A percentile compares a stretch with the other conserved stretches of the same genome.
Conservation (phyloP, 768 basidiomycete species). For the Epithele typhae region DNA sequence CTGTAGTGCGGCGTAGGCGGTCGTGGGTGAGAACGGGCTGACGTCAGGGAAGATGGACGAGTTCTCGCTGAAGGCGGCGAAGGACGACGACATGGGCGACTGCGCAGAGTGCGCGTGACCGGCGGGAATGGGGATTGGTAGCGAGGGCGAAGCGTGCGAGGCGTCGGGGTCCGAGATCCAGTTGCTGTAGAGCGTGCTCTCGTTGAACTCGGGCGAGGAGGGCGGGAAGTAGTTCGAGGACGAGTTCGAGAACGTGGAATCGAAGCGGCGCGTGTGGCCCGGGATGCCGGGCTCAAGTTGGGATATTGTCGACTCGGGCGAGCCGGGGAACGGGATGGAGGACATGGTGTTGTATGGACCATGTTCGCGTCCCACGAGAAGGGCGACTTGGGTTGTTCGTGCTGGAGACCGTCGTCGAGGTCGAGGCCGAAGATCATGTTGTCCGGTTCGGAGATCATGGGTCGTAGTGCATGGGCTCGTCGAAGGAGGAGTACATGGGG, state of each 20-base stretch:
- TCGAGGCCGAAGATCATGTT: slow-evolving; percentile 60
- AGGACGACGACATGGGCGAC: slow-evolving; percentile 36
- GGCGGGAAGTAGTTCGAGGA: slow-evolving; percentile 32
- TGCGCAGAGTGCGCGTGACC: slow-evolving; percentile 19
- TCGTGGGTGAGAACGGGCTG: slow-evolving; percentile 52
- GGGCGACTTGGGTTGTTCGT: slow-evolving; percentile 22
- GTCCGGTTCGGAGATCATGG: slow-evolving; percentile 37
- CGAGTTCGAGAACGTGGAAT: slow-evolving; percentile 19
- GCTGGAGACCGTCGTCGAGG: slow-evolving; percentile 41
- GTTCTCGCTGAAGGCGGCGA: slow-evolving; percentile 44
- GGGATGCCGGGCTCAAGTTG: slow-evolving; percentile 40
- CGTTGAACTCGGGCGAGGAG: slow-evolving; percentile 36
- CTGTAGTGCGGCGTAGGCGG: slow-evolving; percentile 53
- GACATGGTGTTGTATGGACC: slow-evolving; percentile 30
- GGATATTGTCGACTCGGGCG: slow-evolving; percentile 36
- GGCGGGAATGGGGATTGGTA: slow-evolving; percentile 57
- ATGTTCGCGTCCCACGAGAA: slow-evolving; percentile 35
- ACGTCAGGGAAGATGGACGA: slow-evolving; percentile 43
- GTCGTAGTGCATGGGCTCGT: slow-evolving; percentile 28
- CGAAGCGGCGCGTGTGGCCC: slow-evolving; percentile 20
- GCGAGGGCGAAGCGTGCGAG: slow-evolving; percentile 36
- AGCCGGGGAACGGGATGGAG: slow-evolving; percentile 36
- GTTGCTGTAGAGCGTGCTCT: slow-evolving; percentile 39
- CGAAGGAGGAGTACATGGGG: slow-evolving; percentile 25
- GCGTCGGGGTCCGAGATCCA: slow-evolving; percentile 65